These are phyloP conservation scores for Talaromyces sp. DNA, from an alignment of 2,329 filamentous ascomycete genomes.

Conservation along the genomic window DNA sequence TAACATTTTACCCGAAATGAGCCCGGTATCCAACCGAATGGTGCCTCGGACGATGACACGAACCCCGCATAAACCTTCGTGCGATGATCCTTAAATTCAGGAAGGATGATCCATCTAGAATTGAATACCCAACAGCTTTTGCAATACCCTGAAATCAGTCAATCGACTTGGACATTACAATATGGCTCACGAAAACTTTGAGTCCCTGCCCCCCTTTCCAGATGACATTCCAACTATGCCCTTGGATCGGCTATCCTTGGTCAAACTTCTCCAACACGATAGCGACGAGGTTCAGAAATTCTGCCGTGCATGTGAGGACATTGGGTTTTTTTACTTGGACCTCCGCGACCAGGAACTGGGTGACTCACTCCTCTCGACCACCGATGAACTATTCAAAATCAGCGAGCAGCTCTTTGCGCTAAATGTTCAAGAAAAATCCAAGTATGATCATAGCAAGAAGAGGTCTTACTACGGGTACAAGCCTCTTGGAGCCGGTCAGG, in stretches of 20 bases:
- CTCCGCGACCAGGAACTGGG: constrained; percentile 39
- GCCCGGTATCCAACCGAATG: background rate
- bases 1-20: background rate
- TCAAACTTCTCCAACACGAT: constrained; percentile 37
- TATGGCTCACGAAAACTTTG: constrained; percentile 23
- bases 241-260: constrained; percentile 41
- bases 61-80: background rate
- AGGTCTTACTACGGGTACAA: constrained; percentile 56
- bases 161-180: background rate
- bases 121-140: background rate
- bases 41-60: background rate
- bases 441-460: constrained; percentile 52
- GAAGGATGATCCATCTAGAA: background rate
- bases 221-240: constrained; percentile 42
- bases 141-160: background rate
- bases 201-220: constrained; percentile 40
- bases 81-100: background rate
- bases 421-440: constrained; percentile 49
- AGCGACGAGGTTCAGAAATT: constrained; percentile 34
- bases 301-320: constrained; percentile 41
- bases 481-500: constrained; percentile 44
- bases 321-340: constrained; percentile 59
- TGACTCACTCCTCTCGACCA: constrained; percentile 40
- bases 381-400: constrained; percentile 46
- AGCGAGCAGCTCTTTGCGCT: constrained; percentile 49